Conservation (phyloP, 257 asterid species). For the Solanum stenotomum region DNA sequence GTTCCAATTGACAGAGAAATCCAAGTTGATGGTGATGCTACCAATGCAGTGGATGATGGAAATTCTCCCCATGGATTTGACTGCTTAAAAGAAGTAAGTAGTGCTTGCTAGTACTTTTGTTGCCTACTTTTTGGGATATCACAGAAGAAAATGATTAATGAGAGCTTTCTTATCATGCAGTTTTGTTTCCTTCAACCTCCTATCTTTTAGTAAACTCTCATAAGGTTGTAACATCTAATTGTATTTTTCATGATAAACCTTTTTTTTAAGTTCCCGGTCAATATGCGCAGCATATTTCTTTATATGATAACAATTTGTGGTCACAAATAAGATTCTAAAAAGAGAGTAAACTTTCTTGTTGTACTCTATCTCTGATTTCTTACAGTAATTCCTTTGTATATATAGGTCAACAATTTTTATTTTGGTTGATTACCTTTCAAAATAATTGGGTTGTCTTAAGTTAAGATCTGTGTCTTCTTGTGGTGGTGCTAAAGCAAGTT, state of each 20-base stretch:
- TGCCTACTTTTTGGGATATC: background rate
- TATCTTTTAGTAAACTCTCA: background rate
- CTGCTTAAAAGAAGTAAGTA: constrained; percentile 2
- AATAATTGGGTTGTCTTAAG: background rate
- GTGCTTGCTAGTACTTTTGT: background rate
- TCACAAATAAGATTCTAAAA: background rate
- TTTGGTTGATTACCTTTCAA: background rate
- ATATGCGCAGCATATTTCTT: background rate
- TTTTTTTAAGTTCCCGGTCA: background rate
- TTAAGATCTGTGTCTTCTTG: background rate
- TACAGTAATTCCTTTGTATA: background rate
- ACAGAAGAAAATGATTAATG: background rate
- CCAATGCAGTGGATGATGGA: constrained; percentile 29
- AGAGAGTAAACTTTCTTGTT: background rate
- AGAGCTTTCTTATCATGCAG: background rate
- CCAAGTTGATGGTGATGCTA: constrained; percentile 12
- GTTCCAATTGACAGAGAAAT: constrained; percentile 17
- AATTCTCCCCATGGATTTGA: constrained; percentile 2
- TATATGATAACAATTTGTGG: background rate
- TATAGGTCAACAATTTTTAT: background rate
- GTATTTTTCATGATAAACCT: background rate
- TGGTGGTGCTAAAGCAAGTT: background rate
- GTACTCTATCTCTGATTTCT: background rate
- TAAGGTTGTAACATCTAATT: background rate
- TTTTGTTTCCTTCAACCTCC: background rate